phyloP scores from a whole-genome alignment of 352 stramenopile species.

The Peronosclerospora sorghi region DNA sequence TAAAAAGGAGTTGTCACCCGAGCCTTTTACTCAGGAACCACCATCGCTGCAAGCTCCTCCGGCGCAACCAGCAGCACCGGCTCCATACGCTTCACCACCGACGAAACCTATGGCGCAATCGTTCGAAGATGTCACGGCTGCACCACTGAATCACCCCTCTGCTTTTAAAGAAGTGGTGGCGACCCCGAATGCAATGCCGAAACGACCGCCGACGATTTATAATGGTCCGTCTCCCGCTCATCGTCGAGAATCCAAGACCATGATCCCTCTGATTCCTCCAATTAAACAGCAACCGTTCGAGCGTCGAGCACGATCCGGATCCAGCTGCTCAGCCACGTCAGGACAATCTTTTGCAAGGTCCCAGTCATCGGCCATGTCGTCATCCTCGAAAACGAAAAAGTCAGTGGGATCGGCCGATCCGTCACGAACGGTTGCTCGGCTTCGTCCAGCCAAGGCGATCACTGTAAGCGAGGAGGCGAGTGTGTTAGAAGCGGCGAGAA shows the following conservation, averaged over 20 bases:
- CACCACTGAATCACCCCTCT: constrained; percentile 9
- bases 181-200: constrained; percentile 8
- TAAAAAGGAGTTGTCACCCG: constrained; percentile 4
- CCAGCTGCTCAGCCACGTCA: constrained; percentile 63
- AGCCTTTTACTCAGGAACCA: constrained; percentile 2
- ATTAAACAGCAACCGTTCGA: constrained; percentile 21
- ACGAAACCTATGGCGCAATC: constrained; percentile 3
- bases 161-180: constrained; percentile 9
- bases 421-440: constrained; percentile 60
- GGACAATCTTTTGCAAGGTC: constrained; percentile 68
- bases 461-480: constrained; percentile 68
- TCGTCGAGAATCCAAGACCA: constrained; percentile 14
- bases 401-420: constrained; percentile 29
- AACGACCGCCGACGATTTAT: constrained; percentile 23
- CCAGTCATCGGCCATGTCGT: constrained; percentile 74
- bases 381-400: constrained; percentile 62
- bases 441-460: constrained; percentile 83
- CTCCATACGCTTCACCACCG: constrained; percentile 8
- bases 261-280: constrained; percentile 16
- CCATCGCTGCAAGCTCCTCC: background rate
- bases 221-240: constrained; percentile 22
- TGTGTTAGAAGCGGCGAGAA: constrained; percentile 79
- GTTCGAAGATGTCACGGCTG: constrained; percentile 10
- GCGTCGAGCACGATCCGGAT: constrained; percentile 48
- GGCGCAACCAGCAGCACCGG: constrained; percentile 1